Conservation (phyloP, 1,139 yeast genomes). For the Nakaseomyces uthaithaninus region DNA sequence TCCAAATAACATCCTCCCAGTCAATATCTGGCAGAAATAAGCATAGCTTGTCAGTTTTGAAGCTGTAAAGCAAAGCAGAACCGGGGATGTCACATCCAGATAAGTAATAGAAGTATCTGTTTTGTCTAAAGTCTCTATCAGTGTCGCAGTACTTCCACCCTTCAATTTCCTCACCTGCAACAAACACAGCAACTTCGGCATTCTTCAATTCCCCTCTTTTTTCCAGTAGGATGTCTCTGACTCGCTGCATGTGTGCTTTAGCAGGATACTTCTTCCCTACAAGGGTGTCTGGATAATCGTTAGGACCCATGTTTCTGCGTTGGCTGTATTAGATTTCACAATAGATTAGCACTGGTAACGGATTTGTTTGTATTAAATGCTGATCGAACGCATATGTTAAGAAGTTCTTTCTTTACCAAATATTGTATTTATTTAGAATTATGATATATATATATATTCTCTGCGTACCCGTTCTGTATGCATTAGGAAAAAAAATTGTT, state of each 20-base stretch:
- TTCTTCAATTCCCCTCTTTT: neutral
- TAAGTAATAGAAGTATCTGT: conserved; percentile 80
- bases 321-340: too few species aligned
- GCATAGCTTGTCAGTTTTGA: conserved; percentile 47
- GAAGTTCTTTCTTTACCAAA: too few species aligned
- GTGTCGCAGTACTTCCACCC: conserved; percentile 76
- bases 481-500: too few species aligned
- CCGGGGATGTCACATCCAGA: conserved; percentile 83
- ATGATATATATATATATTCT: too few species aligned
- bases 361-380: too few species aligned
- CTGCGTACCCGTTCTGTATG: too few species aligned
- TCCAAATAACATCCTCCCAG: conserved; percentile 91
- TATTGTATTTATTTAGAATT: too few species aligned
- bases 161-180: conserved; percentile 61
- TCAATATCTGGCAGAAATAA: conserved; percentile 79
- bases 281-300: conserved; percentile 23
- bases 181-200: conserved; percentile 36
- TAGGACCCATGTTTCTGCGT: conserved; percentile 6
- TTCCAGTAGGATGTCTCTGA: conserved; percentile 26
- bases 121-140: conserved; percentile 72
- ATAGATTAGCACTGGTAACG: too few species aligned
- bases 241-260: conserved; percentile 47
- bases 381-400: too few species aligned
- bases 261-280: conserved; percentile 14
- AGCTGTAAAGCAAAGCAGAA: conserved; percentile 55